These are phyloP conservation scores for Tuber brumale DNA, from an alignment of 495 filamentous ascomycete genomes.

Conservation along the genomic window DNA sequence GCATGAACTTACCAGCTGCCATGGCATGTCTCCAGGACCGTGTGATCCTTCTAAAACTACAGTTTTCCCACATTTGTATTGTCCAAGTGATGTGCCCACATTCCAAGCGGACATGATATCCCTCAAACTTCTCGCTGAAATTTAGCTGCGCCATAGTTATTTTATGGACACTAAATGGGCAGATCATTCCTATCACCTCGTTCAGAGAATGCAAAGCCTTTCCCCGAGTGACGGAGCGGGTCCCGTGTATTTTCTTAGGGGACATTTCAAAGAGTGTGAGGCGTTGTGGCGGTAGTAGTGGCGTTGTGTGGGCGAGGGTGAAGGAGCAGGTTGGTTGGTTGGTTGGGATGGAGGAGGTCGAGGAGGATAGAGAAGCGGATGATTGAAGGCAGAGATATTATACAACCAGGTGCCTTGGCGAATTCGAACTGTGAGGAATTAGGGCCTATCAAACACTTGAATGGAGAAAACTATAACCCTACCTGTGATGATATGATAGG, in stretches of 20 bases:
- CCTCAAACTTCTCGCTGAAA: not conserved
- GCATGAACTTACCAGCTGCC: too few species aligned
- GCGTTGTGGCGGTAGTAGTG: not conserved
- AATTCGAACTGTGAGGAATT: not conserved
- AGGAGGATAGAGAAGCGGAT: not conserved
- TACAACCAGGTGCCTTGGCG: not conserved
- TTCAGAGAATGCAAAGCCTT: not conserved
- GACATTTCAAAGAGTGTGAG: not conserved
- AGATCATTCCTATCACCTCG: not conserved
- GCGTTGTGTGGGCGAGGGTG: not conserved
- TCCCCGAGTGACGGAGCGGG: not conserved
- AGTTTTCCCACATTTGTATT: not conserved
- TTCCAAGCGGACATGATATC: not conserved
- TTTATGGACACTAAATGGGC: not conserved
- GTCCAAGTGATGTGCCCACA: not conserved
- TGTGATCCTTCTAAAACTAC: not conserved
- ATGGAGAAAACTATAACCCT: too few species aligned
- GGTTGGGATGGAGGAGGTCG: not conserved
- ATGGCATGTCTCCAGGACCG: too few species aligned
- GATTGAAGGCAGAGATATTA: not conserved
- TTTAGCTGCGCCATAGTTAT: not conserved
- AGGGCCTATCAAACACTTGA: too few species aligned
- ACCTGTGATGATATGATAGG: too few species aligned
- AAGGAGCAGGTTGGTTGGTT: not conserved
- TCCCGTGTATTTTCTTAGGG: not conserved